A percentile compares a stretch with the other conserved stretches of the same genome.
Conservation (phyloP, 176 grass and related monocot genomes). For the Rhynchospora pubera region DNA sequence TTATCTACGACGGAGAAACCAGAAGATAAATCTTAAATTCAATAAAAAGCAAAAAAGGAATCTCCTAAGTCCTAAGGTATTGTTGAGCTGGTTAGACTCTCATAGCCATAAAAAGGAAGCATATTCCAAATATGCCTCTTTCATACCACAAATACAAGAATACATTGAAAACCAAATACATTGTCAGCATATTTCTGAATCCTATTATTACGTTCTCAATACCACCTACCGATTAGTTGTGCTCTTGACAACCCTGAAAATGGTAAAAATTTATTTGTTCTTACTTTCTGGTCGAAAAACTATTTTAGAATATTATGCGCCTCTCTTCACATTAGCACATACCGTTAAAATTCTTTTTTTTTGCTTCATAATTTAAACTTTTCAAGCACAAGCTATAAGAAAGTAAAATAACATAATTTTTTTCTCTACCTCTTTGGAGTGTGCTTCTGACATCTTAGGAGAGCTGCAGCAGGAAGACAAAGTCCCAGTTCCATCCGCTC, state of each 20-base stretch:
- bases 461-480: constrained; percentile 72
- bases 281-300: background rate
- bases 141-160: background rate
- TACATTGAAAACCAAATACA: background rate
- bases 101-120: background rate
- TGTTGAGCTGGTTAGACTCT: background rate
- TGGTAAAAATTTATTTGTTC: background rate
- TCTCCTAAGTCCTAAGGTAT: background rate
- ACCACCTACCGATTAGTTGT: background rate
- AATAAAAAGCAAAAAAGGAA: background rate
- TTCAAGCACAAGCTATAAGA: background rate
- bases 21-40: background rate
- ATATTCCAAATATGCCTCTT: background rate
- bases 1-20: constrained; percentile 39
- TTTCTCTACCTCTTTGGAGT: constrained; percentile 71
- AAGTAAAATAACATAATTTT: background rate
- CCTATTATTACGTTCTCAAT: background rate
- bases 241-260: background rate
- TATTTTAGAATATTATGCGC: background rate
- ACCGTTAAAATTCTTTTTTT: background rate
- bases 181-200: background rate
- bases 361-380: background rate
- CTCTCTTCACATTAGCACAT: background rate
- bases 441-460: constrained; percentile 56
- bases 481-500: constrained; percentile 40